Evolutionary conservation across 345 rosid species (phyloP), one percentile per base, ranked within the genome.

Genomic region (Xanthoceras sorbifolium): DNA sequence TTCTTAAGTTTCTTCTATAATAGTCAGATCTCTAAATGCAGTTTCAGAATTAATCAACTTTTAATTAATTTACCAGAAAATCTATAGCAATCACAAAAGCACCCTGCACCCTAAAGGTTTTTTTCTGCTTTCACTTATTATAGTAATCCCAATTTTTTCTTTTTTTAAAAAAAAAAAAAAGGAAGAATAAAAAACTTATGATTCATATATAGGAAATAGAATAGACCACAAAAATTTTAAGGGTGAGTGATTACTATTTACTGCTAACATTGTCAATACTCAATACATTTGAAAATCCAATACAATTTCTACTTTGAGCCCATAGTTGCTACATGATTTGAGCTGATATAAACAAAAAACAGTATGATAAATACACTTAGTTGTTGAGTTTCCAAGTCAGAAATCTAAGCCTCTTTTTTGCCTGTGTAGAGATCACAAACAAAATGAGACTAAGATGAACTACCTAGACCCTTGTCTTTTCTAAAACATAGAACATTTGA

Each of bases 361-460:
- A 65, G 4, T 5, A 23, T 22, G 17, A 67, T 22, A 11, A 12
- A 11, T 6, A 67, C 10, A 14, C 71, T 40, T 29, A 20, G 46
- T 0, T 23, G 54, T 25, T 25, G 28, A 4, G 17, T 25, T 67
- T 67, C 71, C 34, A 67, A 3, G 25, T 69, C 54, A n/a, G 36
- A 29, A 50, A 29, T 31, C 15, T 54, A n/a, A 52, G 20, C 42
- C 9, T 65, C 48, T 18, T 29, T 17, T 18, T 29, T 17, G 42
- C 57, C 62, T 22, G 32, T 71, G 48, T 34, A 55, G 48, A 71
- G 42, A 52, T 50, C 20, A 18, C 74, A 52, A 71, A 54, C 15
- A 67, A 17, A 46, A 46, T 26, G 14, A 65, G 48, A 14, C 60
- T 44, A 66, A 3, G 28, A 64, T 23, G 25, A 7, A 40, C n/a